These are phyloP conservation scores for Hypocrella siamensis DNA, from an alignment of 2,329 filamentous ascomycete species.

Conservation along the genomic window DNA sequence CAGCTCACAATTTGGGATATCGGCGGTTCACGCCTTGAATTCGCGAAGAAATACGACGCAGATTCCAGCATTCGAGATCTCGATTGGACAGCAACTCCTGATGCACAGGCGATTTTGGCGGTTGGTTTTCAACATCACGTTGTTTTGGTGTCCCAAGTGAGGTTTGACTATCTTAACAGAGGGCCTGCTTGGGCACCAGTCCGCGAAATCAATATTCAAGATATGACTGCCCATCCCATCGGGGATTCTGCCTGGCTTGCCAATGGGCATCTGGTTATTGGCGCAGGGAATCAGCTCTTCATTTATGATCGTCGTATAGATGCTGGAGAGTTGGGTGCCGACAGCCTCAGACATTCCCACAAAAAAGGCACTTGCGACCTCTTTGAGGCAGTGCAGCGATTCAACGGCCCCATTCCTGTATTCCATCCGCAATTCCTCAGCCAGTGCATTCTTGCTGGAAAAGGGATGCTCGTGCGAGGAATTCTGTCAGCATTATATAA, in stretches of 20 bases:
- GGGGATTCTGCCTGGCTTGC: constrained; percentile 87
- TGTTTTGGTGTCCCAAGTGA: constrained; percentile 68
- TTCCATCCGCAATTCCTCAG: constrained; percentile 88
- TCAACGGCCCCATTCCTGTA: constrained; percentile 77
- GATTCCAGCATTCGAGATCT: constrained; percentile 70
- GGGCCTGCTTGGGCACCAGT: constrained; percentile 82
- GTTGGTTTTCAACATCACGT: constrained; percentile 87
- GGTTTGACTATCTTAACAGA: constrained; percentile 81
- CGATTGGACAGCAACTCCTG: constrained; percentile 86
- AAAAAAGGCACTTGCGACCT: constrained; percentile 45
- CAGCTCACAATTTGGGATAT: constrained; percentile 86
- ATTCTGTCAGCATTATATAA: constrained; percentile 59
- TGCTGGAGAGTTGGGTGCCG: constrained; percentile 42
- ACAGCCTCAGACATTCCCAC: constrained; percentile 30
- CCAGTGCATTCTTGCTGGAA: constrained; percentile 73
- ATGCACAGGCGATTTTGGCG: constrained; percentile 75
- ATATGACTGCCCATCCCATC: constrained; percentile 76
- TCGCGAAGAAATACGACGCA: constrained; percentile 56
- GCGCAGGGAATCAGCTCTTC: constrained; percentile 82
- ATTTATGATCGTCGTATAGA: constrained; percentile 66
- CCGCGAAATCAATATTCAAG: constrained; percentile 64
- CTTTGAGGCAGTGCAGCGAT: constrained; percentile 64
- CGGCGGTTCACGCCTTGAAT: constrained; percentile 65
- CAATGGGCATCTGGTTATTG: constrained; percentile 72
- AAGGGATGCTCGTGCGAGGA: constrained; percentile 52